Base-by-base conservation (phyloP, 805 yeast genomes). In the Candida namnaoensis region DNA sequence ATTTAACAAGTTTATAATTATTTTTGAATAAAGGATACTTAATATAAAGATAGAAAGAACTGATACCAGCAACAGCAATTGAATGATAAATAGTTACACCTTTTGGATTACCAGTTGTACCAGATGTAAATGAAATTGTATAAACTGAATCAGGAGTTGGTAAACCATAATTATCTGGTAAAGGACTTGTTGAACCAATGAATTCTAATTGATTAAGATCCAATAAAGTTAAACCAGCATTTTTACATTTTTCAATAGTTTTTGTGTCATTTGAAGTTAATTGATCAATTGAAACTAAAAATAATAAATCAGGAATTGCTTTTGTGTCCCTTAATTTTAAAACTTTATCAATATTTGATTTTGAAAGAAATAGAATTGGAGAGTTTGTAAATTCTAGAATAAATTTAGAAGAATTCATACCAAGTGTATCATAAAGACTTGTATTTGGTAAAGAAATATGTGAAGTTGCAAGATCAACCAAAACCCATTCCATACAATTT, bases 101-200 rank as follows among this genome's bases (percentile, higher is more conserved):
- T 55, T 78, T 78, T 33, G 84, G 84, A 27, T 70, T 58, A 3
- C 82, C 82, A 3, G 82, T 76, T 3, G 84, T 78, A 13, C 84
- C 84, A 0, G 82, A 75, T 6, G 84, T 78, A 54, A 77, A 78
- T 15, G 76, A 74, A 37, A 78, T 70, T n/a, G 82, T 74, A 47
- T 68, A 68, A 3, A 64, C 46, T 27, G 66, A 64, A 6, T 66
- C 63, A 1, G 74, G 69, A 1, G 49, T 49, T 5, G 72, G 71
- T 35, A 45, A 32, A 46, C 52, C 48, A 38, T 41, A 43, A 8
- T 44, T 39, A 3, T 38, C 32, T 1, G 65, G 54, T 50, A 51
- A 43, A 44, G 74, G 68, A 38, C 69, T 60, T 43, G 63, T 48
- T 43, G 41, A 51, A 34, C 67, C 71, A 40, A 64, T 32, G 2